These are phyloP conservation scores for Cladosporium sp. DNA, from an alignment of 2,329 filamentous ascomycete genomes.

Conservation along the genomic window DNA sequence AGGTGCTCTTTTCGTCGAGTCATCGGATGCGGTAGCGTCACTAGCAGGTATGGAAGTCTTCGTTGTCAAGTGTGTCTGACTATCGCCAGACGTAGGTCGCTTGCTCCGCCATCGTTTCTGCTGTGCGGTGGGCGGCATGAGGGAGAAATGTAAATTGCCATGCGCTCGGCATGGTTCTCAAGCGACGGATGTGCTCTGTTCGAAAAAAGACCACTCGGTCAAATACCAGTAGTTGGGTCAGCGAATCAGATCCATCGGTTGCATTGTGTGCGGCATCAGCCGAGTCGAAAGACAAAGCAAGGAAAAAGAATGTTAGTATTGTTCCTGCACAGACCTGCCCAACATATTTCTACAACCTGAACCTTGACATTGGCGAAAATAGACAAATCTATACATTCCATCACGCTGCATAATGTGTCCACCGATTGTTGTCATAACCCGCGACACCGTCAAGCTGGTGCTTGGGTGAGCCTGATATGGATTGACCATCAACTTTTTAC, in stretches of 20 bases:
- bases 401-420: conserved; percentile 27
- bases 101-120: conserved; percentile 18
- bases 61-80: conserved; percentile 5
- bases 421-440: conserved; percentile 22
- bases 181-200: too few species aligned
- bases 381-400: conserved; percentile 5
- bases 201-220: too few species aligned
- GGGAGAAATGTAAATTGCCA: background rate
- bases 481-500: background rate
- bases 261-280: conserved; percentile 11
- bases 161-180: background rate
- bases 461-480: conserved; percentile 21
- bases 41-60: too few species aligned
- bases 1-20: conserved; percentile 18
- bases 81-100: conserved; percentile 17
- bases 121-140: conserved; percentile 16
- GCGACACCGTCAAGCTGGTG: conserved; percentile 24
- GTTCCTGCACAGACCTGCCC: conserved; percentile 23
- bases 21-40: conserved; percentile 8
- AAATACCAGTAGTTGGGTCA: too few species aligned
- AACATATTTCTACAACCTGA: background rate
- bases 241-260: background rate
- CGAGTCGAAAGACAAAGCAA: conserved; percentile 16
- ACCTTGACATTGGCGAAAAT: too few species aligned
- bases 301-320: conserved; percentile 27